Evolutionary conservation across 306 rosid genomes (phyloP).

Genomic region (Ammopiptanthus mongolicus): DNA sequence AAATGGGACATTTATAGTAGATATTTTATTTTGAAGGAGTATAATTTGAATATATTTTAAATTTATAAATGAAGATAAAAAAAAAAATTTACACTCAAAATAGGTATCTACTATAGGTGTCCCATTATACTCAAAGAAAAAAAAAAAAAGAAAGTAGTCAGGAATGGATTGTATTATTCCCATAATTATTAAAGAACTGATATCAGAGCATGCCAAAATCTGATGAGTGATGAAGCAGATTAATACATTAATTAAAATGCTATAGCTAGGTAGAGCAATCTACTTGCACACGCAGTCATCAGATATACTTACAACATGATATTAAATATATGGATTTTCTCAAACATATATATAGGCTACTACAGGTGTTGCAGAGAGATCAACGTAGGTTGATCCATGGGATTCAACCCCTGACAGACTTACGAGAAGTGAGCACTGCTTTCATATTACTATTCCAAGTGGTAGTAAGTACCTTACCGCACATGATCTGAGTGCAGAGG

Average conservation of each 20-base stretch:
- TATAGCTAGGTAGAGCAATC: neutral
- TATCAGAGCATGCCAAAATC: neutral
- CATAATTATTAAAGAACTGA: neutral
- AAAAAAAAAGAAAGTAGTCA: neutral
- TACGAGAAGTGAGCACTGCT: constrained; percentile 44
- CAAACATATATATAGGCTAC: neutral
- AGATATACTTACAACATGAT: neutral
- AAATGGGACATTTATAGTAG: too few species aligned
- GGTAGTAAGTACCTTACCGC: neutral
- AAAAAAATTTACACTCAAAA: too few species aligned
- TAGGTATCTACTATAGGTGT: too few species aligned
- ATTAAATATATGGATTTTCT: neutral
- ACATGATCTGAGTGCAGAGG: neutral
- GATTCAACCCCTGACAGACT: constrained; percentile 31
- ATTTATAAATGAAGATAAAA: too few species aligned
- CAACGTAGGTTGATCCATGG: neutral
- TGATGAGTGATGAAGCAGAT: neutral
- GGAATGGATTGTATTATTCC: neutral
- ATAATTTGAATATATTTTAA: too few species aligned
- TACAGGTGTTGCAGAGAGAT: neutral
- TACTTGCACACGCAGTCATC: neutral
- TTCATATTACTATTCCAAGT: neutral
- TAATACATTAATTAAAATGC: neutral
- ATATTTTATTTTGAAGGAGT: too few species aligned
- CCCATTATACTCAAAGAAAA: too few species aligned